Evolutionary conservation across 2,329 filamentous ascomycete species (phyloP), one percentile per base, ranked within the genome.

Genomic region (Scedosporium apiospermum): DNA sequence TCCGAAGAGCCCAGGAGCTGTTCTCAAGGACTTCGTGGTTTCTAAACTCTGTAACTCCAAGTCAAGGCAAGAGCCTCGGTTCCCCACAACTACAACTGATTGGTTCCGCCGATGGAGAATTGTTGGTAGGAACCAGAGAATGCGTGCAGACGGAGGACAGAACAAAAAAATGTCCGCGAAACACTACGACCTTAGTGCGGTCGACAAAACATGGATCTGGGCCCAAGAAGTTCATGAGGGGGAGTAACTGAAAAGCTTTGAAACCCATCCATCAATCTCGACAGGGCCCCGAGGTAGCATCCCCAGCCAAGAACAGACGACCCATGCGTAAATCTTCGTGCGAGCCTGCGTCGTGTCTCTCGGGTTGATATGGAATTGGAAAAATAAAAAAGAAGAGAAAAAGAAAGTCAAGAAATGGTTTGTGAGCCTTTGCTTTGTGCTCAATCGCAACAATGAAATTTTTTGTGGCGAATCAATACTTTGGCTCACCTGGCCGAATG

Each of bases 391-490:
- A 6, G 6, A 44, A 23, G 6, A 42, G 21, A 23, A 23, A 23
- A 42, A 42, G 21, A 49, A n/a, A 6, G 44, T 49, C 18, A 21
- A n/a, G 4, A 49, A 49, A 49, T 18, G 44, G 44, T 18, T 21
- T 21, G 18, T 6, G 7, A 49, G 18, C 1, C 44, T 9, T 21
- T 18, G 44, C 44, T 49, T 2, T 49, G 16, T 30, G 44, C 44
- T 49, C 12, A 18, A 21, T 55, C 18, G 12, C 12, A 14, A 10
- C 5, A 27, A 23, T 53, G 16, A 38, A 55, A 21, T 61, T 12
- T 34, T 26, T 30, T 26, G 46, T 61, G 59, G 59, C 59, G 59
- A 61, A 34, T 14, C 21, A 18, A n/a, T 53, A 62, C 60, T 62
- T 44, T 62, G 60, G 60, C 30, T 34, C 30, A 44, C 21, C 60